Conservation (phyloP, 371 early-diverging fungal genomes). For the Saksenaea vasiformis region DNA sequence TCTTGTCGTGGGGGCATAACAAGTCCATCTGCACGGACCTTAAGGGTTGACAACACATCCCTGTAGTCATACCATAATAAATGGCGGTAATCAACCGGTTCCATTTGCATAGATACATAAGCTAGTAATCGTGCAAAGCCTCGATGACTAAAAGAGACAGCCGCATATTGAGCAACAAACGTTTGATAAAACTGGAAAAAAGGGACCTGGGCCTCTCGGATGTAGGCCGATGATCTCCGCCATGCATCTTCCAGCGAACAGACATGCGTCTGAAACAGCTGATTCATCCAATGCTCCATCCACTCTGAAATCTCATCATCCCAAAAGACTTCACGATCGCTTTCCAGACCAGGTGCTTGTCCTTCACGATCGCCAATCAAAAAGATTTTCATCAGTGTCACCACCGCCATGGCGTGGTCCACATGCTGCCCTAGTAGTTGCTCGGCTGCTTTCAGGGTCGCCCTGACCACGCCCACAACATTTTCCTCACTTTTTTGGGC, state of each 20-base stretch:
- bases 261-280: conserved; percentile 26
- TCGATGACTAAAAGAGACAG: conserved; percentile 46
- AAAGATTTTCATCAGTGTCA: conserved; percentile 57
- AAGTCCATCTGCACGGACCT: conserved; percentile 17
- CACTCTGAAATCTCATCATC: conserved; percentile 37
- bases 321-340: conserved; percentile 55
- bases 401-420: conserved; percentile 41
- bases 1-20: conserved; percentile 2
- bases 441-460: conserved; percentile 38
- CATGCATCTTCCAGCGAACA: conserved; percentile 39
- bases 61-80: conserved; percentile 42
- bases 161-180: conserved; percentile 59
- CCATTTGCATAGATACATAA: conserved; percentile 47
- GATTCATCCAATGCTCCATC: conserved; percentile 43
- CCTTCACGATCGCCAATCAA: conserved; percentile 45
- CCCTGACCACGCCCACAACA: conserved; percentile 35
- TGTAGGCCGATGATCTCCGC: conserved; percentile 43
- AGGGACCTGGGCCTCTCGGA: conserved; percentile 43
- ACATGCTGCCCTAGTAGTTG: conserved; percentile 17
- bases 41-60: conserved; percentile 32
- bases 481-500: conserved; percentile 22
- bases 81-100: conserved; percentile 50
- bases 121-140: conserved; percentile 46
- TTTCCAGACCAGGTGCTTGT: conserved; percentile 29
- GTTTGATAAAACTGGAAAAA: conserved; percentile 63